phyloP scores from a whole-genome alignment of 2,329 filamentous ascomycete genomes.

The Venturia nashicola region DNA sequence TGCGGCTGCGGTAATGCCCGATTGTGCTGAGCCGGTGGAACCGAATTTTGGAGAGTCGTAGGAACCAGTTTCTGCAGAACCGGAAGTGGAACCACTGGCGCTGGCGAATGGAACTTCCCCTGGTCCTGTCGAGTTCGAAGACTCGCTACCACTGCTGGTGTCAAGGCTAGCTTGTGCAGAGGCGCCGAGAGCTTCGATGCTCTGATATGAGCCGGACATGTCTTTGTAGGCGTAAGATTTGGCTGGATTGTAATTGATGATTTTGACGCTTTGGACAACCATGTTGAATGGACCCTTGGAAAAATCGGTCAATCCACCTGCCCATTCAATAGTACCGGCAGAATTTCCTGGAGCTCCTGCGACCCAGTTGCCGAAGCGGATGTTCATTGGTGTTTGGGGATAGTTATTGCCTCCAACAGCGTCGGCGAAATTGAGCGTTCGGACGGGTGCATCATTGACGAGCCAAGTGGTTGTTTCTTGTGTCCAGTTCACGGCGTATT shows the following conservation, averaged over 20 bases:
- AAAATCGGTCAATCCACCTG: constrained; percentile 45
- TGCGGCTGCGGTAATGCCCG: not conserved
- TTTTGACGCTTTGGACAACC: constrained; percentile 37
- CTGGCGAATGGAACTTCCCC: not conserved
- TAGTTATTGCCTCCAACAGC: constrained; percentile 47
- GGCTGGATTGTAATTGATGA: constrained; percentile 41
- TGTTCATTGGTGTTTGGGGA: constrained; percentile 65
- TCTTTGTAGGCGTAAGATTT: constrained; percentile 39
- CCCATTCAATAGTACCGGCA: constrained; percentile 54
- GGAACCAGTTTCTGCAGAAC: not conserved
- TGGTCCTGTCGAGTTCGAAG: not conserved
- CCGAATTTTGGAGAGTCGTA: not conserved
- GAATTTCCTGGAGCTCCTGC: constrained; percentile 35
- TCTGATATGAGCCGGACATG: constrained; percentile 33
- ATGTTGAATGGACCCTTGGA: constrained; percentile 37
- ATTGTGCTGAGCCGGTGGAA: not conserved
- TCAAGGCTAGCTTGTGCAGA: not conserved
- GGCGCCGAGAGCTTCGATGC: constrained; percentile 26
- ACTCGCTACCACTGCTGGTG: not conserved
- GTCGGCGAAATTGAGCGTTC: constrained; percentile 52
- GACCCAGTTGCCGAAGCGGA: constrained; percentile 33
- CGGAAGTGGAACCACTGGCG: not conserved
- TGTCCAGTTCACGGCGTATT: constrained; percentile 64
- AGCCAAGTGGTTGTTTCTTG: constrained; percentile 52
- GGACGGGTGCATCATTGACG: constrained; percentile 55